Conservation (phyloP, 2,329 filamentous ascomycete genomes). For the Exophiala sideris region DNA sequence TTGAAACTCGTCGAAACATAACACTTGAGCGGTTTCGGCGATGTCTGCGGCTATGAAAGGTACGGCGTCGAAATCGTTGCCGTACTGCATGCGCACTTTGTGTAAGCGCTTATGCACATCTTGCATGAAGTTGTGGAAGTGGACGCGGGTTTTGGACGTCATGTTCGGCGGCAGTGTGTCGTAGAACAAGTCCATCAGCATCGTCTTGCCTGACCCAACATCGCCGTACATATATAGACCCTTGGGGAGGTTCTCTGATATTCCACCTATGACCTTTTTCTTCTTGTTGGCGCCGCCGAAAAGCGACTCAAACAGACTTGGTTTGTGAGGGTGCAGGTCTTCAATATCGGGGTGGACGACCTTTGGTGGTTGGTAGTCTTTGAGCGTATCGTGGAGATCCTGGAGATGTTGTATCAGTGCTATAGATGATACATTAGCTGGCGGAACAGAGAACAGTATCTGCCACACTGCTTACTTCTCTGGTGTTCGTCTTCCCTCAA, state of each 20-base stretch:
- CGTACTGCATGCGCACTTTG: conserved; percentile 82
- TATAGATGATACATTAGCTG: conserved; percentile 35
- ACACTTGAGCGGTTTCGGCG: conserved; percentile 74
- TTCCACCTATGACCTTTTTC: conserved; percentile 45
- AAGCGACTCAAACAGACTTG: conserved; percentile 50
- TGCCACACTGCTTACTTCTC: conserved; percentile 56
- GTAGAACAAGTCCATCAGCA: conserved; percentile 99
- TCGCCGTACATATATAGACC: conserved; percentile 95
- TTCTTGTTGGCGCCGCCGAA: conserved; percentile 46
- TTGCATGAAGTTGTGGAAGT: conserved; percentile 99
- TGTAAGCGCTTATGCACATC: conserved; percentile 90
- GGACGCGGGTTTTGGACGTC: conserved; percentile 80
- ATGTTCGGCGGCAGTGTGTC: conserved; percentile 83
- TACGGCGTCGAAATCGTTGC: conserved; percentile 83
- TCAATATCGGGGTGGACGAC: conserved; percentile 77
- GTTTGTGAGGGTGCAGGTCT: conserved; percentile 56
- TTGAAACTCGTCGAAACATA: conserved; percentile 99
- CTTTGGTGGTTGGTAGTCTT: conserved; percentile 66
- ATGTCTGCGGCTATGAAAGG: conserved; percentile 95
- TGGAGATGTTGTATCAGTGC: conserved; percentile 87
- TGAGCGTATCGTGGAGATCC: conserved; percentile 79
- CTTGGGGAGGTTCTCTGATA: conserved; percentile 73
- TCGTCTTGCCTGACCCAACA: conserved; percentile 96
- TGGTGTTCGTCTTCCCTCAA: conserved; percentile 89
- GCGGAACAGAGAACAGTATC: not conserved